Conservation (phyloP, 371 early-diverging fungal genomes). For the Rhizopus arrhizus region DNA sequence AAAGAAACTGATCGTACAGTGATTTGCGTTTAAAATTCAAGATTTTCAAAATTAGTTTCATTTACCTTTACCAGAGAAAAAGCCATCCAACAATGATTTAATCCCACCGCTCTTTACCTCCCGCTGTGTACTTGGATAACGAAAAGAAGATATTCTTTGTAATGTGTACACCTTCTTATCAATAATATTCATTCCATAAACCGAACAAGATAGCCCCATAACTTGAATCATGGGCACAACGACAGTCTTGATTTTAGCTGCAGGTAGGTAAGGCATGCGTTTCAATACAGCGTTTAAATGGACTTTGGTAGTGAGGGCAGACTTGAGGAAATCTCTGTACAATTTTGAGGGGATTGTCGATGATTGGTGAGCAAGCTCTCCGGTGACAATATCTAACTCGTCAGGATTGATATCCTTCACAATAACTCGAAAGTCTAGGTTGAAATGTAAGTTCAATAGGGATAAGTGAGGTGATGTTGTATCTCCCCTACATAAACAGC, state of each 20-base stretch:
- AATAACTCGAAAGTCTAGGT: constrained; percentile 16
- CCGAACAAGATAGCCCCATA: constrained; percentile 8
- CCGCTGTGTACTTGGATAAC: constrained; percentile 18
- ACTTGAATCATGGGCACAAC: constrained; percentile 11
- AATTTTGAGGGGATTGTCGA: neutral
- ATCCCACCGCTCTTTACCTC: constrained; percentile 12
- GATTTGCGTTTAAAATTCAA: too few relatives aligned
- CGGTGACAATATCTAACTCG: constrained; percentile 12
- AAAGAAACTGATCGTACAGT: too few relatives aligned
- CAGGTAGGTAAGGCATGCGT: constrained; percentile 12
- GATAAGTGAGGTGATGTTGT: constrained; percentile 13
- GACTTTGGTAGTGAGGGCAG: constrained; percentile 8
- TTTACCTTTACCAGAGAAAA: neutral
- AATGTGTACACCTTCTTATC: constrained; percentile 20
- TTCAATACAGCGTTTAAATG: constrained; percentile 17
- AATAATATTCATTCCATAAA: constrained; percentile 16
- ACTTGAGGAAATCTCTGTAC: constrained; percentile 5
- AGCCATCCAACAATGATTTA: constrained; percentile 14
- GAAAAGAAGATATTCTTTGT: constrained; percentile 9
- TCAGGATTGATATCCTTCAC: constrained; percentile 14
- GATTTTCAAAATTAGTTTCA: neutral
- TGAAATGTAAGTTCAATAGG: constrained; percentile 6
- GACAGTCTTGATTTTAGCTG: constrained; percentile 9
- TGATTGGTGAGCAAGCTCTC: constrained; percentile 9
- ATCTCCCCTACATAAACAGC: constrained; percentile 13